Evolutionary conservation across 2,329 filamentous ascomycete genomes (phyloP), one percentile per base, ranked within the genome.

Genomic region (Pestalotiopsis sp.): DNA sequence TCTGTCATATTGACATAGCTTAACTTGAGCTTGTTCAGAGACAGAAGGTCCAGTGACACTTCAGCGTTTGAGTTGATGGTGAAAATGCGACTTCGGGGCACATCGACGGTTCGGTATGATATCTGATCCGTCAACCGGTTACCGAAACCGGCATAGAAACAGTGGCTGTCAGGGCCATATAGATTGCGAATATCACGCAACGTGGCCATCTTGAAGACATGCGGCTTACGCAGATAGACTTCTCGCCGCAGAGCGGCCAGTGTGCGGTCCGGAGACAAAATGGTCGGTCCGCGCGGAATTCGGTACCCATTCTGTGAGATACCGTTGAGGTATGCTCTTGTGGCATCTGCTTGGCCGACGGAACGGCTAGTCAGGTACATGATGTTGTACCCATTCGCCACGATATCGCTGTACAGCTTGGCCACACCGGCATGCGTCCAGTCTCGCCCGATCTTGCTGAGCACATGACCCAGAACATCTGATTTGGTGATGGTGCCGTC

Each of bases 171-270:
- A 0, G 89, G 86, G 2, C 90, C 91, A 77, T 98, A 99, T 0
- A 99, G 86, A 69, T 91, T 93, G 77, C 95, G 91, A 74, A 99
- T 98, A 79, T 99, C 96, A 56, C 96, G 91, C 23, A 99, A 83
- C 71, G 96, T 99, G 2, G 96, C 94, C 97, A 99, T 99, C 82
- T 99, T 99, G 88, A 99, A 99, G 7, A 99, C 94, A 77, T 99
- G 95, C 0, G 96, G 97, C 79, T 99, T 98, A 66, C 96, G 90
- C 31, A 99, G 86, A 78, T 99, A 99, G 5, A 99, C 90, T 79
- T 99, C 96, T 62, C 96, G 90, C 68, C 96, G 88, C 38, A 99
- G 82, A 0, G 96, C 97, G 7, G 97, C 95, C 82, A 98, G 97
- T 1, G 95, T 98, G 67, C 96, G 88, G 80, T 99, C 96, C 0